phyloP scores from a whole-genome alignment of 306 rosid species.

The Quercus engelmannii region DNA sequence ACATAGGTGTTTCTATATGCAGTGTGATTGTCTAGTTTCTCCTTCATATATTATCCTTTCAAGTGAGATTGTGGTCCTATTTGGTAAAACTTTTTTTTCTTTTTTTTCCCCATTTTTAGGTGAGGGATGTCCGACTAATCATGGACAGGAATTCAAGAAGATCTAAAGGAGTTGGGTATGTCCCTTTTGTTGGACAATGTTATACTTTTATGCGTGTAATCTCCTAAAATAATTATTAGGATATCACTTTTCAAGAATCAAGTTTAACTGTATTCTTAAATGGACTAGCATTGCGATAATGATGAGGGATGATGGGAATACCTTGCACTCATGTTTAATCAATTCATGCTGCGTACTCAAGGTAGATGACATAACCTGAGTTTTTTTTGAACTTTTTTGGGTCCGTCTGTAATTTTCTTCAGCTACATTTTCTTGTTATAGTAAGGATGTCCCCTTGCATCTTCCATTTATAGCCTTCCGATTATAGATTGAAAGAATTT shows the following conservation, averaged over 20 bases:
- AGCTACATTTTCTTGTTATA: conserved; percentile 34
- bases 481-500: conserved; percentile 23
- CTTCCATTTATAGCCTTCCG: conserved; percentile 32
- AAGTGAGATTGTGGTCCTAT: neutral
- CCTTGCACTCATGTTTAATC: conserved; percentile 97
- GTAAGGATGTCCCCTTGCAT: conserved; percentile 33
- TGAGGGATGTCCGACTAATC: conserved; percentile 97
- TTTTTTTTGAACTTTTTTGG: conserved; percentile 37
- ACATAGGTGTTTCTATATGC: conserved; percentile 28
- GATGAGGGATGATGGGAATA: conserved; percentile 99
- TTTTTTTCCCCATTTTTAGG: conserved; percentile 50
- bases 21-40: conserved; percentile 13
- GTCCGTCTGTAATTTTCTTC: conserved; percentile 50
- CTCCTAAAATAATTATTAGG: conserved; percentile 41
- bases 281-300: conserved; percentile 98
- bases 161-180: conserved; percentile 99
- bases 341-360: conserved; percentile 91
- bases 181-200: conserved; percentile 19
- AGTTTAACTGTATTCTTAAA: conserved; percentile 94
- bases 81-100: neutral
- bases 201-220: conserved; percentile 36
- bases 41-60: neutral
- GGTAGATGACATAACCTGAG: conserved; percentile 81
- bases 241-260: conserved; percentile 55
- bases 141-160: conserved; percentile 99